phyloP scores from a whole-genome alignment of 2,329 filamentous ascomycete genomes.

The Phoma herbarum region DNA sequence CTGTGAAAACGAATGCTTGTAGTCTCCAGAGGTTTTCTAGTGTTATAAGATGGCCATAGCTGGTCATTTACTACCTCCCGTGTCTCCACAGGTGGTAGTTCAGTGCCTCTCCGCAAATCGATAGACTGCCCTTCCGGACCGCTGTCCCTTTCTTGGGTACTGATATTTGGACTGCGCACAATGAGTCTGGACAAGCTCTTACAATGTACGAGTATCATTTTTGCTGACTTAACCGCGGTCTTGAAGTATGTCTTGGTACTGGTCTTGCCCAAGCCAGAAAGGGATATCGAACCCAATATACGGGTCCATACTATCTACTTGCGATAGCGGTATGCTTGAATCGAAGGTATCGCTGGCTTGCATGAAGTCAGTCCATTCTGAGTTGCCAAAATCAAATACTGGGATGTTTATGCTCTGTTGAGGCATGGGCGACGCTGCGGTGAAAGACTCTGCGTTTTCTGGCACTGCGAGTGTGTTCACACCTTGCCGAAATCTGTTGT shows the following conservation, averaged over 20 bases:
- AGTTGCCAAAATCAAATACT: slow-evolving; percentile 13
- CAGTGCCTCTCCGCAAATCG: too few relatives aligned
- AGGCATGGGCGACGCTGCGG: neutral
- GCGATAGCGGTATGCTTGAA: slow-evolving; percentile 2
- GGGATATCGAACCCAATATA: slow-evolving; percentile 50
- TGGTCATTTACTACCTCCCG: too few relatives aligned
- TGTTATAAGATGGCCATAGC: too few relatives aligned
- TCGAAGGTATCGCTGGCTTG: slow-evolving; percentile 3
- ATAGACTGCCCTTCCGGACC: too few relatives aligned
- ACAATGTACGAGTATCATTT: neutral
- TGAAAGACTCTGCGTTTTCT: neutral
- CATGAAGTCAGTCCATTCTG: slow-evolving; percentile 25
- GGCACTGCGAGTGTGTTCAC: neutral
- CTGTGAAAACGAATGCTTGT: too few relatives aligned
- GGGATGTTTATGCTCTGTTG: neutral
- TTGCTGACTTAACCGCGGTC: neutral
- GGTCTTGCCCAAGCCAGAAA: slow-evolving; percentile 49
- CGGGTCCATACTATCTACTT: slow-evolving; percentile 31
- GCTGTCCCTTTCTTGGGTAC: too few relatives aligned
- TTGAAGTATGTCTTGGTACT: slow-evolving; percentile 38
- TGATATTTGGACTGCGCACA: neutral
- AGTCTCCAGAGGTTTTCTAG: too few relatives aligned
- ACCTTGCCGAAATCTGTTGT: neutral
- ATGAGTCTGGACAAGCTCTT: neutral
- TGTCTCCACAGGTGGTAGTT: too few relatives aligned